Percentiles rank a stretch among this genome's conserved stretches.
Evolutionary conservation across 2,329 filamentous ascomycete genomes (phyloP).

Genomic region (Botryosphaeria agaves): DNA sequence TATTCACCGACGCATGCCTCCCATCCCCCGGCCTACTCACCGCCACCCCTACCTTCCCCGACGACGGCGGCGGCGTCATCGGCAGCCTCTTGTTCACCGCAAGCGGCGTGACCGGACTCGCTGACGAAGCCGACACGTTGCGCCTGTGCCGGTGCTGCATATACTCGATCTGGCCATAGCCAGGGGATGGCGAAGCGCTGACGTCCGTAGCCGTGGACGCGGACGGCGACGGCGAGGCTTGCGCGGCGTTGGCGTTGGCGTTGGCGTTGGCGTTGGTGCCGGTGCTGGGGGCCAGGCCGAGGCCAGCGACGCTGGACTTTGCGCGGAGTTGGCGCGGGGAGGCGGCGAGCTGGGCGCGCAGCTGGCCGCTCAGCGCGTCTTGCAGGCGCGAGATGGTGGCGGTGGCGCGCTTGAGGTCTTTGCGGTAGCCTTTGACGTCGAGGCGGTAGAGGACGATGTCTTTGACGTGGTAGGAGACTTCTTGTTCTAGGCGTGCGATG

Average conservation of each 20-base stretch:
- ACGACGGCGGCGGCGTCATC: slow-evolving; percentile 2
- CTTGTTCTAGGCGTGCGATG: slow-evolving; percentile 15
- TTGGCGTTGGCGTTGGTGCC: too few relatives aligned
- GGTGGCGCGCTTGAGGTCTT: slow-evolving; percentile 14
- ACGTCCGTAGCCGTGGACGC: not conserved
- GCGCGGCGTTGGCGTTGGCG: too few relatives aligned
- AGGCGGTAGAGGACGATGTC: slow-evolving; percentile 32
- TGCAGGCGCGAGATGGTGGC: slow-evolving; percentile 13
- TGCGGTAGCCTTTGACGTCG: slow-evolving; percentile 28
- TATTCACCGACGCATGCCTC: slow-evolving; percentile 2
- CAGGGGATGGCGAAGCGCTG: slow-evolving; percentile 1
- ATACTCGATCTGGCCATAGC: not conserved
- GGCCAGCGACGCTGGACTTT: slow-evolving; percentile 2
- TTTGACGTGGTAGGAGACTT: slow-evolving; percentile 25
- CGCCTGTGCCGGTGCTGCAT: not conserved
- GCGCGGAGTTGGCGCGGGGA: not conserved
- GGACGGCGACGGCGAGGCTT: slow-evolving; percentile 2
- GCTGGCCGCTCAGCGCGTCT: not conserved
- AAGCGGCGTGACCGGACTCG: slow-evolving; percentile 5
- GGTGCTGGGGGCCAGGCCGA: slow-evolving; percentile 9
- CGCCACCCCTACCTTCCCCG: too few relatives aligned
- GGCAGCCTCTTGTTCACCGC: slow-evolving; percentile 10
- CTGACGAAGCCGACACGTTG: not conserved
- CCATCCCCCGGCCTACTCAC: slow-evolving; percentile 1
- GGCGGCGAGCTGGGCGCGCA: not conserved